Evolutionary conservation across 441 rosid genomes (phyloP).

Genomic region (Mallotus japonicus): DNA sequence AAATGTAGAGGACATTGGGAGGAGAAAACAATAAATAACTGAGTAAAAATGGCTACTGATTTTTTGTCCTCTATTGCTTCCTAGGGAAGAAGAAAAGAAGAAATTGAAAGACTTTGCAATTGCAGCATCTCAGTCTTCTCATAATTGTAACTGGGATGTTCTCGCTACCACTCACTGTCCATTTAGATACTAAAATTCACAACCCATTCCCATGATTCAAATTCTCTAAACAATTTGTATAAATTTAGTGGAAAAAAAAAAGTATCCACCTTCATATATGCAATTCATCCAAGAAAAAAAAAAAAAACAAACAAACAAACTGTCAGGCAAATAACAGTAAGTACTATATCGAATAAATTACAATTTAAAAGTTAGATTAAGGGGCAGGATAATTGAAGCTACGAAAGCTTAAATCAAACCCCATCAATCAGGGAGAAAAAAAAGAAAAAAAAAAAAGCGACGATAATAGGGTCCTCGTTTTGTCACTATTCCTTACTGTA

Average conservation of each 20-base stretch:
- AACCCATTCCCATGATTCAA: too few relatives aligned
- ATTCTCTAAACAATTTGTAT: too few relatives aligned
- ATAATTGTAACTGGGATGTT: too few relatives aligned
- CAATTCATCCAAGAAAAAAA: neutral
- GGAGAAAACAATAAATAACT: conserved; percentile 18
- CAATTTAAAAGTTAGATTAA: neutral
- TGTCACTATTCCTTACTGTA: conserved; percentile 22
- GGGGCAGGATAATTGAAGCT: neutral
- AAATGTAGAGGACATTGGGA: conserved; percentile 30
- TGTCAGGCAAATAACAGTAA: too few relatives aligned
- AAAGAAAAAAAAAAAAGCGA: conserved; percentile 4
- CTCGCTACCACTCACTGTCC: too few relatives aligned
- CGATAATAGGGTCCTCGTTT: conserved; percentile 14
- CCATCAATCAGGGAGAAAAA: conserved; percentile 8
- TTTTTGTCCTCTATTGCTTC: conserved; percentile 24
- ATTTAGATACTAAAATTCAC: too few relatives aligned
- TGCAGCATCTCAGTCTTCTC: neutral
- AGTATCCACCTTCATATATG: neutral
- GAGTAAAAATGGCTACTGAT: conserved; percentile 7
- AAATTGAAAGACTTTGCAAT: neutral
- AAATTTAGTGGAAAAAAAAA: too few relatives aligned
- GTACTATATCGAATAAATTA: too few relatives aligned
- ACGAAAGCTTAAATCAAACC: conserved; percentile 3
- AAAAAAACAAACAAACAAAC: too few relatives aligned
- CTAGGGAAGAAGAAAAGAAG: conserved; percentile 15